Evolutionary conservation across 106 monocot genomes (phyloP), one percentile per base, ranked within the genome.

Genomic region (Apostasia shenzhenica): DNA sequence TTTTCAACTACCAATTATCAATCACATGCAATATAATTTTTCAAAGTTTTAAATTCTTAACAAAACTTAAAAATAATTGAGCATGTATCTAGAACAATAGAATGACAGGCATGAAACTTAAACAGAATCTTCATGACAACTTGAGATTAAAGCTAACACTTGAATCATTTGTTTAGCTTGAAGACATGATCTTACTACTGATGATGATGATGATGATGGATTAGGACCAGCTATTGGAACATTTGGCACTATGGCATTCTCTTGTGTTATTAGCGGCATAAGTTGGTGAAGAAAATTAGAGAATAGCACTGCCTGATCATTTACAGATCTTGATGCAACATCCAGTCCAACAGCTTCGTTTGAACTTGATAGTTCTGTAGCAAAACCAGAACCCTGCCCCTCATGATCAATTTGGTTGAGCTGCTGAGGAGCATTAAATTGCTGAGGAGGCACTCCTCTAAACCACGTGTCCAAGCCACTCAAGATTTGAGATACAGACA

Each of bases 281-380:
- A 75, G 55, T 1, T 75, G 57, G 39, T 41, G 75, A 66, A 75
- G 56, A 54, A 67, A 75, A 68, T 60, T 67, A 41, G 75, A 67
- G 49, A 75, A 58, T 57, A 59, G 59, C 41, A 67, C 45, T 41
- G 55, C 75, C 59, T 49, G 75, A 43, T 75, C 75, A 66, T 74
- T 57, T 41, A 47, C 41, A 48, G 42, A 12, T 47, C 13, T 38
- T 59, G 57, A 67, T 68, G 75, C 40, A 1, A 45, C 55, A 8
- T 59, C 58, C 6, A 14, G 14, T 41, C 59, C 67, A 52, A 41
- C n/a, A 59, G 59, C 50, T 56, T n/a, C 41, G 43, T 47, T 26
- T 41, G 42, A 14, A 51, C 51, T 43, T 59, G 8, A 48, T 68
- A 67, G 59, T 14, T 67, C 70, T 63, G 63, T 49, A 11, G 48